phyloP scores from a whole-genome alignment of 257 asterid genomes.

The Verbascum thapsus region DNA sequence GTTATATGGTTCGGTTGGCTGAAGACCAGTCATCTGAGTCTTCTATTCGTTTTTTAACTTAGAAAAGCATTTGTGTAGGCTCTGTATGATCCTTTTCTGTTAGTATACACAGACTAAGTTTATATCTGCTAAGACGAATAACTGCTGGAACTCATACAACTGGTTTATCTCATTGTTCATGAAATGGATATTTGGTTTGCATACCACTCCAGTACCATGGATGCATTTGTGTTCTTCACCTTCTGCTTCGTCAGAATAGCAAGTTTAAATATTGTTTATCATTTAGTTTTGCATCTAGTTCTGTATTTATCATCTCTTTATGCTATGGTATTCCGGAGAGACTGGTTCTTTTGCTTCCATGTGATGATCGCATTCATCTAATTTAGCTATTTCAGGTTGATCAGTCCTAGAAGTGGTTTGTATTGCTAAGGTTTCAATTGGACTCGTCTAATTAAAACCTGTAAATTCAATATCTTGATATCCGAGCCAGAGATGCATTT shows the following conservation, averaged over 20 bases:
- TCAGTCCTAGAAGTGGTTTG: neutral
- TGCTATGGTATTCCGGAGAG: neutral
- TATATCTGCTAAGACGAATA: neutral
- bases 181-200: slow-evolving; percentile 8
- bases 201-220: slow-evolving; percentile 1
- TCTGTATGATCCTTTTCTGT: slow-evolving; percentile 16
- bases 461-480: neutral
- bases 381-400: slow-evolving; percentile 19
- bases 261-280: neutral
- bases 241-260: neutral
- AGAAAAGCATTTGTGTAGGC: neutral
- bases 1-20: slow-evolving; percentile 13
- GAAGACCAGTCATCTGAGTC: slow-evolving; percentile 6
- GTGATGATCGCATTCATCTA: slow-evolving; percentile 13
- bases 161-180: slow-evolving; percentile 1
- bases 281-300: neutral
- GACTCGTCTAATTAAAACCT: slow-evolving; percentile 21
- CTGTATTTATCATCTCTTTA: neutral
- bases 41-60: neutral
- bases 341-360: neutral
- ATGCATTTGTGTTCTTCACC: slow-evolving; percentile 3
- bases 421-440: slow-evolving; percentile 2
- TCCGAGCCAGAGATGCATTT: slow-evolving; percentile 10
- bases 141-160: neutral
- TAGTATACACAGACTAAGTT: neutral